Base-by-base conservation (phyloP, 192 early-diverging fungal genomes). In the Nowakowskiella sp. region DNA sequence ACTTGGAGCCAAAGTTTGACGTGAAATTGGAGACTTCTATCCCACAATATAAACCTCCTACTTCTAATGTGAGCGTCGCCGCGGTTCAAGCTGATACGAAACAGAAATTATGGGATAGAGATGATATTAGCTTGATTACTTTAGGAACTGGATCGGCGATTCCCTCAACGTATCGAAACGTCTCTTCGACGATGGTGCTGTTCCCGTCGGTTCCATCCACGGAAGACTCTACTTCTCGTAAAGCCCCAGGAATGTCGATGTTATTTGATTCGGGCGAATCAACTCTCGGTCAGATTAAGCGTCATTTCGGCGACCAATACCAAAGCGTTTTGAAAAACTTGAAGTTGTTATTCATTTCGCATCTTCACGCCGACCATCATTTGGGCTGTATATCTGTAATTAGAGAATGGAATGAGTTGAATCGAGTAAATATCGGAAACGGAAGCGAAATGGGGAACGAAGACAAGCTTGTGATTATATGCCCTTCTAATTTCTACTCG, bases 301-400 rank as follows among this genome's bases (percentile, higher is more conserved):
- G 89, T 28, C 78, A 74, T 28, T 84, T 87, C 55, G n/a, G n/a
- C n/a, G n/a, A n/a, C n/a, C n/a, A n/a, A n/a, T n/a, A n/a, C n/a
- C n/a, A n/a, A n/a, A n/a, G n/a, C 22, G 74, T 72, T 42, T 56
- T 96, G 7, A 48, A 50, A 6, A 59, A 60, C 6, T 47, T 99
- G 25, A 70, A 74, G 47, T 65, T 85, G 6, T 56, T 99, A 46
- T 96, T 91, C 67, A 73, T 99, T 6, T 94, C 91, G 31, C 95
- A 99, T 62, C 66, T 99, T 71, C 95, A 99, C 64, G 96, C 93
- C 24, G 96, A 99, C 66, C 96, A 99, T 57, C 96, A 97, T 62
- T 66, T 99, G 19, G 96, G 96, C 2, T 67, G 83, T 2, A 68
- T 89, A 3, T 62, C 78, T 24, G 51, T 99, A 33, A 66, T 98